Conservation (phyloP, 805 yeast genomes). For the Metschnikowia chrysomelidarum region DNA sequence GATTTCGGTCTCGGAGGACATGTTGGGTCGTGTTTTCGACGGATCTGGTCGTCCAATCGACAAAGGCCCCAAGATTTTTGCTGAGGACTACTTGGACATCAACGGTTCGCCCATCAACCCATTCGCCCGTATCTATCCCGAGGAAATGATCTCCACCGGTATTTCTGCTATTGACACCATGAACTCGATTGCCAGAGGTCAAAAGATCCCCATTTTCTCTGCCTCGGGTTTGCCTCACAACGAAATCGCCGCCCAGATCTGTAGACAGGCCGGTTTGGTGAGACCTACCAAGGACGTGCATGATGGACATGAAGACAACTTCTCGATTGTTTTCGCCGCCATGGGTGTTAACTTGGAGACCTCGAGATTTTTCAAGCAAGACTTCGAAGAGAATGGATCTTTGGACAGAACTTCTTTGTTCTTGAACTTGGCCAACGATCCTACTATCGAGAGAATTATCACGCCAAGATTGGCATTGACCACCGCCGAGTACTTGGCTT, state of each 20-base stretch:
- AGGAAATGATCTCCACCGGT: slow-evolving; percentile 99
- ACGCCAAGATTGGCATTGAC: slow-evolving; percentile 99
- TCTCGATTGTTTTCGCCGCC: slow-evolving; percentile 98
- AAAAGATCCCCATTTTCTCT: slow-evolving; percentile 97
- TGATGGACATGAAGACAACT: slow-evolving; percentile 99
- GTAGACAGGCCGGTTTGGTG: slow-evolving; percentile 99
- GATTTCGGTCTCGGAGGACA: slow-evolving; percentile 94
- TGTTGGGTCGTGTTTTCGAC: slow-evolving; percentile 96
- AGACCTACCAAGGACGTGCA: slow-evolving; percentile 99
- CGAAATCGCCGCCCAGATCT: slow-evolving; percentile 99
- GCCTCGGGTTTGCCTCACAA: slow-evolving; percentile 99
- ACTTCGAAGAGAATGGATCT: slow-evolving; percentile 98
- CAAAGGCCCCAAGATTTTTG: slow-evolving; percentile 96
- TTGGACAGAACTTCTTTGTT: slow-evolving; percentile 96
- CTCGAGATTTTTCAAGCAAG: slow-evolving; percentile 97
- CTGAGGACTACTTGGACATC: slow-evolving; percentile 97
- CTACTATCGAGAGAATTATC: slow-evolving; percentile 98
- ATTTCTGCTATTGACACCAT: slow-evolving; percentile 97
- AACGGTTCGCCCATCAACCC: slow-evolving; percentile 99
- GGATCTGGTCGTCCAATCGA: slow-evolving; percentile 99
- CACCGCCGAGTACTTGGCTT: slow-evolving; percentile 97
- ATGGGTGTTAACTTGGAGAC: slow-evolving; percentile 99
- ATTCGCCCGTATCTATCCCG: slow-evolving; percentile 96
- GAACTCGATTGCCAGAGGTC: slow-evolving; percentile 99
- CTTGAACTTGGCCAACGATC: slow-evolving; percentile 97